Evolutionary conservation across 2,329 filamentous ascomycete genomes (phyloP), one percentile per base, ranked within the genome.

Genomic region (Pestalotiopsis fici): DNA sequence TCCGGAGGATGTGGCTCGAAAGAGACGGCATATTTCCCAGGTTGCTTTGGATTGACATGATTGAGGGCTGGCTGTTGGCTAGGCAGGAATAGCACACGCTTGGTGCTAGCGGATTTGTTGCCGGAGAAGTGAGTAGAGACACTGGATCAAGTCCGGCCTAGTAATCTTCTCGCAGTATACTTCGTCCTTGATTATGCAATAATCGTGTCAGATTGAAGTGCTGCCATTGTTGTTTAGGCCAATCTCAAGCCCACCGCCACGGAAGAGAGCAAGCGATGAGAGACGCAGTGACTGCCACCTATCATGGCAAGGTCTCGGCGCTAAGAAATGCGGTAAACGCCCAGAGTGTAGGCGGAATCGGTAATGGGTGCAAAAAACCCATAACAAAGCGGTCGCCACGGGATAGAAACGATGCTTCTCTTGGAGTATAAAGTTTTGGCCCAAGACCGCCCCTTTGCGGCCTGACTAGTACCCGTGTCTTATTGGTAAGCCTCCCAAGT

Each of bases 1-100:
- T 37, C n/a, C 59, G n/a, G 59, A 62, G 39, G 59, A 62, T 27
- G n/a, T 27, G 15, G 23, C 59, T 25, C 59, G 59, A 50, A 62
- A 62, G 59, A 43, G 59, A 7, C 59, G 59, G n/a, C 57, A 60
- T 37, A 9, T 31, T 31, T 60, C 57, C 12, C 28, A 35, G 28
- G 18, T 31, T 15, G 57, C 23, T 11, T 57, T 57, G 27, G 23
- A 31, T 6, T 35, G 55, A 57, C 1, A 57, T 27, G 23, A 11
- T 23, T 21, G 27, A 27, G 18, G n/a, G 18, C 18, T 23, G 43
- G 9, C 9, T 23, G 18, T n/a, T 50, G 43, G 43, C 43, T n/a
- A 21, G 43, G 39, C 18, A n/a, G 18, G 39, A n/a, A 47, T 47
- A 18, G 39, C 39, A 47, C 5, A 2, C 12, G 39, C 13, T 37